phyloP scores from a whole-genome alignment of 768 basidiomycete species.

The Tulasnella calospora region DNA sequence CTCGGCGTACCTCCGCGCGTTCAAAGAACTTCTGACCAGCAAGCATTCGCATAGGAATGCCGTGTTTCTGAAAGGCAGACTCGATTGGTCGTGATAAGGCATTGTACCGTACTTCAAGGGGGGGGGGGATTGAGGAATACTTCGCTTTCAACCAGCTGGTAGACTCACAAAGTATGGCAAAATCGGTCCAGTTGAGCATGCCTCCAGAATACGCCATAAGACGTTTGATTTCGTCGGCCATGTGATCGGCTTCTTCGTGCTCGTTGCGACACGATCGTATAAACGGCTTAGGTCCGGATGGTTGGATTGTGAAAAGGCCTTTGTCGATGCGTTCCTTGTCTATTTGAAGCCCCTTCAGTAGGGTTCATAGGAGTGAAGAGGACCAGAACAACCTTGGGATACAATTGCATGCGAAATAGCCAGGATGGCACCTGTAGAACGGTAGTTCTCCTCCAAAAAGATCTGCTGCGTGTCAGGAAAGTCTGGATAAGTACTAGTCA shows the following conservation, averaged over 20 bases:
- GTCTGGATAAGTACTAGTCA: slow-evolving; percentile 38
- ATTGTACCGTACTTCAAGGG: slow-evolving; percentile 77
- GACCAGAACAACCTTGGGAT: slow-evolving; percentile 57
- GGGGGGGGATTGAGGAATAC: background rate
- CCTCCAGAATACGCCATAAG: slow-evolving; percentile 71
- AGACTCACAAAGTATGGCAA: slow-evolving; percentile 70
- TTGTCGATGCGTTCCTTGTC: slow-evolving; percentile 74
- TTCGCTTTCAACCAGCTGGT: background rate
- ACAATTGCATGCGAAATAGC: slow-evolving; percentile 70
- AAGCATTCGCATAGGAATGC: slow-evolving; percentile 71
- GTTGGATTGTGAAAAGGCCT: slow-evolving; percentile 63
- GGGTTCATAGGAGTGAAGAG: background rate
- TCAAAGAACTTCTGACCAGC: slow-evolving; percentile 86
- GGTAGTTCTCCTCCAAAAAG: slow-evolving; percentile 79
- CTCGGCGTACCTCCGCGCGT: slow-evolving; percentile 56
- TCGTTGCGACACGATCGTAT: slow-evolving; percentile 52
- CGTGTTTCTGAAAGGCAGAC: slow-evolving; percentile 65
- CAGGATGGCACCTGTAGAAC: slow-evolving; percentile 74
- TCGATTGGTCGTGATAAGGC: slow-evolving; percentile 73
- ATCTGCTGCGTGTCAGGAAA: slow-evolving; percentile 63
- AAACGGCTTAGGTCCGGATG: slow-evolving; percentile 55
- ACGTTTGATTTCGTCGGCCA: slow-evolving; percentile 73
- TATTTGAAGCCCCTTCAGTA: slow-evolving; percentile 33
- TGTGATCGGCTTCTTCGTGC: slow-evolving; percentile 61
- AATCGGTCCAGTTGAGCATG: slow-evolving; percentile 64